Conservation (phyloP, 257 asterid species). For the Ligustrum vulgare region DNA sequence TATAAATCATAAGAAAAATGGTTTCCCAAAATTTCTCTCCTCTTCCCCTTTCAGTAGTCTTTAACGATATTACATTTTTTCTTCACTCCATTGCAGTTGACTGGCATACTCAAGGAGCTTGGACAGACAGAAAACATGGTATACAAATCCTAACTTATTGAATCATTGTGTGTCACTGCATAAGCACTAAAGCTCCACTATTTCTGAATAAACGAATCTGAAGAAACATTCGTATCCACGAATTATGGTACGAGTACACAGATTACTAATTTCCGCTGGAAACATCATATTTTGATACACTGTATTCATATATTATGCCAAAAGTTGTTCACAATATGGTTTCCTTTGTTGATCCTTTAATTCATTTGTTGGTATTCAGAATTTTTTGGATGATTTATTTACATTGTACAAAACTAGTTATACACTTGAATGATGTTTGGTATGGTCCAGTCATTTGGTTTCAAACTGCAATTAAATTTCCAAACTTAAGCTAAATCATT, state of each 20-base stretch:
- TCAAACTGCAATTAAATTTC: no score
- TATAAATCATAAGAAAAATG: not conserved
- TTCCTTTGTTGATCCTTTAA: not conserved
- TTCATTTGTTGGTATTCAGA: no score
- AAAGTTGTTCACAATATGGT: not conserved
- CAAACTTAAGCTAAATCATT: no score
- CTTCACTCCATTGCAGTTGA: conserved; percentile 42
- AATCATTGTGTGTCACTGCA: conserved; percentile 9
- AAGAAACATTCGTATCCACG: conserved; percentile 9
- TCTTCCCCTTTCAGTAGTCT: not conserved
- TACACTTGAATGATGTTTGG: no score
- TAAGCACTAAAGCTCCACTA: not conserved
- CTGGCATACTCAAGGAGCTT: conserved; percentile 79
- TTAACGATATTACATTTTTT: not conserved
- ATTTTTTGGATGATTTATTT: no score
- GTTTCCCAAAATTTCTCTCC: not conserved
- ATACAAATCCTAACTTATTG: conserved; percentile 58
- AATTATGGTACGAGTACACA: no score
- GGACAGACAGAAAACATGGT: conserved; percentile 81
- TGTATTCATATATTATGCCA: not conserved
- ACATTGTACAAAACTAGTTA: no score
- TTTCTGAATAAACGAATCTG: not conserved
- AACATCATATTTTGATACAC: not conserved
- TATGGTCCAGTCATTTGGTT: no score
- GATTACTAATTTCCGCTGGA: not conserved